Evolutionary conservation across 768 basidiomycete species (phyloP).

Genomic region (Boletus insuetus): DNA sequence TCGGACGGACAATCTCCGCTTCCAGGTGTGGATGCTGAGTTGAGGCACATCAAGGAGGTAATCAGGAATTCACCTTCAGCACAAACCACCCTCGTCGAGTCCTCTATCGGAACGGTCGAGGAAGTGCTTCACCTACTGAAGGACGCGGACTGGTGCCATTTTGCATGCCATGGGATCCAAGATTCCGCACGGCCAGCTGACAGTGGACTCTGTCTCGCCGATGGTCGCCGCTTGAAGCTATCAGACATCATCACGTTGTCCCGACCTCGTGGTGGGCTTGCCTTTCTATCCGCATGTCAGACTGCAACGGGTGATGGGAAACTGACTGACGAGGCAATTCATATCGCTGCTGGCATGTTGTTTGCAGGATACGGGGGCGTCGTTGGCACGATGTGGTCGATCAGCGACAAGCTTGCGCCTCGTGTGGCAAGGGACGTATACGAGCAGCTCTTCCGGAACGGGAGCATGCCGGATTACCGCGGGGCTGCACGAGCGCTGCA

Average conservation of each 20-base stretch:
- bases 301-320: neutral
- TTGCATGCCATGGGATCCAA: neutral
- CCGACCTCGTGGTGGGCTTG: neutral
- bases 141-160: conserved; percentile 1
- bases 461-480: neutral
- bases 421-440: conserved; percentile 19
- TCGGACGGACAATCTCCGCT: conserved; percentile 14
- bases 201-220: neutral
- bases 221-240: neutral
- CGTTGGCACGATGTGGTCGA: neutral
- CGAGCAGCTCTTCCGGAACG: conserved; percentile 3
- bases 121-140: conserved; percentile 6
- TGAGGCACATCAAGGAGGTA: conserved; percentile 18
- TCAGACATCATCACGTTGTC: neutral
- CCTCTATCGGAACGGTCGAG: conserved; percentile 11
- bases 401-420: conserved; percentile 29
- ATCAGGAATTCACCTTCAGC: neutral
- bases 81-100: neutral
- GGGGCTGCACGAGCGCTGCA: neutral
- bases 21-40: conserved; percentile 11
- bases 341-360: conserved; percentile 29
- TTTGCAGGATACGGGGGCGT: conserved; percentile 25
- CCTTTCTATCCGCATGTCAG: conserved; percentile 2
- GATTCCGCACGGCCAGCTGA: neutral
- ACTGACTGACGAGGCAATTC: neutral